phyloP scores from a whole-genome alignment of 805 yeast species.

The Wickerhamomyces sydowiorum region DNA sequence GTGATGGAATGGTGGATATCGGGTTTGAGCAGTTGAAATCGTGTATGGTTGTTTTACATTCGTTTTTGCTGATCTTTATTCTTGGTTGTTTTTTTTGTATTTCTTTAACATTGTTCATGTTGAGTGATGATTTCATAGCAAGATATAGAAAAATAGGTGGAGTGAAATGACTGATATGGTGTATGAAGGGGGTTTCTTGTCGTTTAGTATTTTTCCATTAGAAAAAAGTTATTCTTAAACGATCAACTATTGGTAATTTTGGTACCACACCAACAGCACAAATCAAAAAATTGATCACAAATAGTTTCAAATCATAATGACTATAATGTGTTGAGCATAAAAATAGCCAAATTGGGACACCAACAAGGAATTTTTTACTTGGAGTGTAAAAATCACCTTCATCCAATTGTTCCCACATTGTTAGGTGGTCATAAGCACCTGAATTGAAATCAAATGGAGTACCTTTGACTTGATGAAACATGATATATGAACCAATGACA shows the following conservation, averaged over 20 bases:
- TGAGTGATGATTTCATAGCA: too few relatives aligned
- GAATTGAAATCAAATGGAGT: constrained; percentile 95
- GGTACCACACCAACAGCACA: constrained; percentile 88
- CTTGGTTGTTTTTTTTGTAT: too few relatives aligned
- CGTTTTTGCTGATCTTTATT: too few relatives aligned
- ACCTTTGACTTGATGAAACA: constrained; percentile 96
- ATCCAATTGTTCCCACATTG: constrained; percentile 98
- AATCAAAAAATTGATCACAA: constrained; percentile 65
- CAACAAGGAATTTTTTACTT: constrained; percentile 83
- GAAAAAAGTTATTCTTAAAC: constrained; percentile 52
- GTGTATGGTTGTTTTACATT: too few relatives aligned
- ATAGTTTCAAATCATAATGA: constrained; percentile 73
- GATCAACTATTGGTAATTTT: constrained; percentile 77
- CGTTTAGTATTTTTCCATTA: too few relatives aligned
- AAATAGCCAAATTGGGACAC: constrained; percentile 88
- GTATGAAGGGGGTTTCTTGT: too few relatives aligned
- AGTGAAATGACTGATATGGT: too few relatives aligned
- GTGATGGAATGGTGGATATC: too few relatives aligned
- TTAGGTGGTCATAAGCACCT: constrained; percentile 92
- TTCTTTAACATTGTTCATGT: too few relatives aligned
- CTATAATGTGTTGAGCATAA: constrained; percentile 87
- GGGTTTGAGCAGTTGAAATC: too few relatives aligned
- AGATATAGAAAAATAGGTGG: too few relatives aligned
- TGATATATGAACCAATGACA: constrained; percentile 85
- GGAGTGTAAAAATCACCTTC: constrained; percentile 98